phyloP scores from a whole-genome alignment of 2,329 filamentous ascomycete genomes.

The Neopestalotiopsis clavispora region DNA sequence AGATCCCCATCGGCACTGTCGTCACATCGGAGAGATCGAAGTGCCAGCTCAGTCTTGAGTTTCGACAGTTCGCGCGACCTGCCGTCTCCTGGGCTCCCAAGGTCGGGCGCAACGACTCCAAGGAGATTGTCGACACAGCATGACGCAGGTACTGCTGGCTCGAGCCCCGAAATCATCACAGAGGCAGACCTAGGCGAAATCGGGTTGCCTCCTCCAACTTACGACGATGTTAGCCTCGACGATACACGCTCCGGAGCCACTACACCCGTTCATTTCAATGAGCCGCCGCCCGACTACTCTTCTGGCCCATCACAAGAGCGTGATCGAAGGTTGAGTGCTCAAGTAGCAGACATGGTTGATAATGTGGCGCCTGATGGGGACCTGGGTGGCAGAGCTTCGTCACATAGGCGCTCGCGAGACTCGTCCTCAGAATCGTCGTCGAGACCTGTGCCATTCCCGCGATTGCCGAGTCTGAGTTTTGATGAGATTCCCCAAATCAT shows the following conservation, averaged over 20 bases:
- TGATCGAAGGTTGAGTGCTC: constrained; percentile 39
- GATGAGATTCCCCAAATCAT: constrained; percentile 59
- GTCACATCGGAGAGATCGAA: constrained; percentile 48
- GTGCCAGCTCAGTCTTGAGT: constrained; percentile 61
- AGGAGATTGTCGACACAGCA: constrained; percentile 37
- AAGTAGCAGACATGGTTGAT: constrained; percentile 32
- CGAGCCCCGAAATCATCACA: constrained; percentile 55
- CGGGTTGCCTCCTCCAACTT: constrained; percentile 58
- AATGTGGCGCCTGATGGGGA: constrained; percentile 30
- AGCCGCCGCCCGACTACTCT: constrained; percentile 56
- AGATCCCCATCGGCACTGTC: constrained; percentile 28
- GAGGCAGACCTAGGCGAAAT: constrained; percentile 55
- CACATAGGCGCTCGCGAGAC: background rate
- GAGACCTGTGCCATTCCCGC: constrained; percentile 37
- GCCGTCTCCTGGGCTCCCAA: constrained; percentile 43
- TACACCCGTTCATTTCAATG: constrained; percentile 35
- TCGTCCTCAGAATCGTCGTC: background rate
- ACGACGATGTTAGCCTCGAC: constrained; percentile 54
- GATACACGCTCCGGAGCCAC: constrained; percentile 44
- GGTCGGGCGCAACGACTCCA: constrained; percentile 50
- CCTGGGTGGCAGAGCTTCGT: constrained; percentile 20
- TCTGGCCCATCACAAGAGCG: constrained; percentile 41
- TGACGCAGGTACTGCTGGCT: constrained; percentile 44
- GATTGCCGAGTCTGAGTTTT: constrained; percentile 58
- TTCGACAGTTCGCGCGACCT: constrained; percentile 51